Conservation (phyloP, 1,284 basidiomycete species). For the Irpex sp. region DNA sequence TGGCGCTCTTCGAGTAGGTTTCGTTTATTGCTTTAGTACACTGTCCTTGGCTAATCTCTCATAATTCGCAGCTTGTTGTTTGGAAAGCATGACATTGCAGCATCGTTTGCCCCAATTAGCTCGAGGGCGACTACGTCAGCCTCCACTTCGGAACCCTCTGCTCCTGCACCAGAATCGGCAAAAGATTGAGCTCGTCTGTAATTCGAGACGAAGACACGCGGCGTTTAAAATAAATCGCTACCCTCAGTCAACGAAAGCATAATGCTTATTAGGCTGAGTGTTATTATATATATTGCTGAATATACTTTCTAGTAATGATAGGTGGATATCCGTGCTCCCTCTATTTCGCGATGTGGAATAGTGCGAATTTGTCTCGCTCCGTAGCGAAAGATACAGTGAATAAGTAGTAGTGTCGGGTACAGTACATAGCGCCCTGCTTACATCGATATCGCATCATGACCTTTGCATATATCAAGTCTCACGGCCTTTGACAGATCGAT, state of each 20-base stretch:
- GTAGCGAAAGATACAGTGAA: too few relatives aligned
- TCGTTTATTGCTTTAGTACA: neutral
- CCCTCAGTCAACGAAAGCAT: neutral
- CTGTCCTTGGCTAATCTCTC: neutral
- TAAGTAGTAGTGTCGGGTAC: conserved; percentile 22
- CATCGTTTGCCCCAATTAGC: neutral
- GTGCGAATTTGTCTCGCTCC: too few relatives aligned
- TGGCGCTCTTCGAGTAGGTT: conserved; percentile 70
- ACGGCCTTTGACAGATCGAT: too few relatives aligned
- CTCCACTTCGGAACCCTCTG: too few relatives aligned
- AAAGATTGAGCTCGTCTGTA: too few relatives aligned
- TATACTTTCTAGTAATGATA: neutral
- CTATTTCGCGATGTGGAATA: neutral
- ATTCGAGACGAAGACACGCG: too few relatives aligned
- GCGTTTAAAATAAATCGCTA: too few relatives aligned
- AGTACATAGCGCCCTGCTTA: too few relatives aligned
- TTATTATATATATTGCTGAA: neutral
- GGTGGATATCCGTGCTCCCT: neutral
- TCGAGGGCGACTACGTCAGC: too few relatives aligned
- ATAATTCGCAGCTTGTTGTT: neutral
- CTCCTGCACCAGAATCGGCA: too few relatives aligned
- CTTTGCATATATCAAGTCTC: too few relatives aligned
- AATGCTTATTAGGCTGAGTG: neutral
- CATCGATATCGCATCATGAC: too few relatives aligned
- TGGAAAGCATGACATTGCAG: neutral